Evolutionary conservation across 1,139 yeast genomes (phyloP), one percentile per base, ranked within the genome.

Genomic region (Protomyces pachydermus): DNA sequence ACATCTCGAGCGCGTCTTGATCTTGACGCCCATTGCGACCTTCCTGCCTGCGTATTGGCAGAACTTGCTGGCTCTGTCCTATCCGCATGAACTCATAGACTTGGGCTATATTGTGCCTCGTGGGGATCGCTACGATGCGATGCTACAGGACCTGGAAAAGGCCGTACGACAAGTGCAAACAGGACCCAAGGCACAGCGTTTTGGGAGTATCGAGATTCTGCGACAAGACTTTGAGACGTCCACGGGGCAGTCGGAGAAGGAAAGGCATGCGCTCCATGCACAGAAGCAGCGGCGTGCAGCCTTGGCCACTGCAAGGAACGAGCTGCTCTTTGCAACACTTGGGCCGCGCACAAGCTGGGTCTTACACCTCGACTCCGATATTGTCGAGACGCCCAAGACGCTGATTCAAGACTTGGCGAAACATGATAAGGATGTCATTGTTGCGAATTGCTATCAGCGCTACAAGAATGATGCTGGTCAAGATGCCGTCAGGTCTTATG

Each of bases 221-320:
- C 84, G 98, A 75, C 98, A 93, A 77, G 98, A 93, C 74, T 84
- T 93, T 45, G 86, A 84, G 72, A 73, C 68, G 79, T 84, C 66
- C 88, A 65, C 69, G 12, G 67, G 71, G 32, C 71, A 90, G 74
- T 70, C 73, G 55, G 97, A 91, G 73, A 87, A 88, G 75, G 65
- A 65, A 39, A 52, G 72, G 28, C 72, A 70, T 39, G 76, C 75
- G 3, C 78, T 87, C 67, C 77, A 76, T 46, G 95, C 86, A n/a
- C 98, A 93, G 75, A 91, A 91, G 76, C 86, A 87, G 71, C 84
- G 98, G 74, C 84, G 98, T 70, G 77, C 88, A 9, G 85, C 86
- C 74, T 91, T 93, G 98, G 95, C 97, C 1, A 78, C 89, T 68
- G 97, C 98, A 1, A 81, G 98, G 74, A 93, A 93, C 78, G 91